Evolutionary conservation across 75 land plant species (phyloP).

Genomic region (Cryptomeria japonica): DNA sequence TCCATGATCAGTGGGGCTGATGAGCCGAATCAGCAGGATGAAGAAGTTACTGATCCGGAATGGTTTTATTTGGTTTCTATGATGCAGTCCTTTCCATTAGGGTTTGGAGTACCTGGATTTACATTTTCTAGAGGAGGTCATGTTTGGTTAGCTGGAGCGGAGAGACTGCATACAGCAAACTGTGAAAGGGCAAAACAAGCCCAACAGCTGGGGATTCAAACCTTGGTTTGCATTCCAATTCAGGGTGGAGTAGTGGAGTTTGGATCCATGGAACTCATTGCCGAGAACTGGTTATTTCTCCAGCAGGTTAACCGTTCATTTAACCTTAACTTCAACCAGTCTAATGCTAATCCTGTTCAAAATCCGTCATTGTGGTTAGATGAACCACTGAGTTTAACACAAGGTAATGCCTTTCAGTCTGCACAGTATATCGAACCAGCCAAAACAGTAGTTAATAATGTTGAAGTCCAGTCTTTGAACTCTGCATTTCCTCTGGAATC

Average conservation of each 20-base stretch:
- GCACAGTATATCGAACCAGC: neutral
- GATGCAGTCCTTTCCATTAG: conserved; percentile 72
- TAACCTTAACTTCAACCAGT: conserved; percentile 23
- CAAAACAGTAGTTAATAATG: neutral
- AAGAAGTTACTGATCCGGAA: conserved; percentile 93
- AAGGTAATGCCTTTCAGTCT: neutral
- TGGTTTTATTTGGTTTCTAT: conserved; percentile 97
- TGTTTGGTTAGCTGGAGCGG: conserved; percentile 63
- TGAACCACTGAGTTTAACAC: neutral
- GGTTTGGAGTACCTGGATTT: conserved; percentile 69
- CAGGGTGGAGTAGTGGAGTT: conserved; percentile 72
- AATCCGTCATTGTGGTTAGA: neutral
- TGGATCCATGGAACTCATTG: conserved; percentile 73
- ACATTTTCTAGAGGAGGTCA: conserved; percentile 46
- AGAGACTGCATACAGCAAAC: conserved; percentile 34
- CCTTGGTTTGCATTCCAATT: conserved; percentile 66
- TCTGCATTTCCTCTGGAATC: neutral
- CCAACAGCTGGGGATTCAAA: conserved; percentile 60
- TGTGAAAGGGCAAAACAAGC: conserved; percentile 77
- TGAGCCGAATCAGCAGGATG: conserved; percentile 26
- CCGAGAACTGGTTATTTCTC: conserved; percentile 49
- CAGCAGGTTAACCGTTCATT: conserved; percentile 51
- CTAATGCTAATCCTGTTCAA: neutral
- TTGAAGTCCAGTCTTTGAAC: conserved; percentile 6
- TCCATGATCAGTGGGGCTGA: conserved; percentile 61